Evolutionary conservation across 1,284 basidiomycete species (phyloP).

Genomic region (Cryptococcus sp.): DNA sequence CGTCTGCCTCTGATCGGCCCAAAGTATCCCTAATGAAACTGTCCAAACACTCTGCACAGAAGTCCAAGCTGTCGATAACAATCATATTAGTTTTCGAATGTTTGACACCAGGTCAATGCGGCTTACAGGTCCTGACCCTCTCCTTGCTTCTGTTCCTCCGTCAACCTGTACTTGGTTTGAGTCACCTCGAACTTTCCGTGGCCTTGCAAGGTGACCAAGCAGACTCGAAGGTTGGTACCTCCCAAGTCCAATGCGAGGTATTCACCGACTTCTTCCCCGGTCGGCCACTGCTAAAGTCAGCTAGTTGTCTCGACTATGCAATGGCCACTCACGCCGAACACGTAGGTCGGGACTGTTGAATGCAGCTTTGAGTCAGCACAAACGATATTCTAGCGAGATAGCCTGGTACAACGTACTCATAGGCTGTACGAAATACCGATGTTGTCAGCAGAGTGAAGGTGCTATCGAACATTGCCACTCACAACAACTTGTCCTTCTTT

Average conservation of each 20-base stretch:
- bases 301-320: neutral
- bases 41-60: constrained; percentile 91
- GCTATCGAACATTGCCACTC: constrained; percentile 53
- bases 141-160: constrained; percentile 98
- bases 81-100: neutral
- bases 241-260: constrained; percentile 94
- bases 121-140: constrained; percentile 77
- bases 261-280: constrained; percentile 84
- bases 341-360: constrained; percentile 86
- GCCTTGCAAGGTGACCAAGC: constrained; percentile 89
- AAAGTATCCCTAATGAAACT: constrained; percentile 75
- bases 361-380: neutral
- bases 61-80: constrained; percentile 68
- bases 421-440: constrained; percentile 31
- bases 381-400: neutral
- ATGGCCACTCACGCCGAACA: constrained; percentile 67
- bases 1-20: constrained; percentile 66
- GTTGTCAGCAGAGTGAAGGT: neutral
- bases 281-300: constrained; percentile 67
- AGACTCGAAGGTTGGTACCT: constrained; percentile 96
- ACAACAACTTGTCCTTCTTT: constrained; percentile 86
- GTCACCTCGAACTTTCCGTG: constrained; percentile 96
- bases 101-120: neutral
- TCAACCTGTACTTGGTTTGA: constrained; percentile 94
- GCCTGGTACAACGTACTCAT: constrained; percentile 41